Evolutionary conservation across 768 basidiomycete genomes (phyloP).

Genomic region (Mycena indigotica): DNA sequence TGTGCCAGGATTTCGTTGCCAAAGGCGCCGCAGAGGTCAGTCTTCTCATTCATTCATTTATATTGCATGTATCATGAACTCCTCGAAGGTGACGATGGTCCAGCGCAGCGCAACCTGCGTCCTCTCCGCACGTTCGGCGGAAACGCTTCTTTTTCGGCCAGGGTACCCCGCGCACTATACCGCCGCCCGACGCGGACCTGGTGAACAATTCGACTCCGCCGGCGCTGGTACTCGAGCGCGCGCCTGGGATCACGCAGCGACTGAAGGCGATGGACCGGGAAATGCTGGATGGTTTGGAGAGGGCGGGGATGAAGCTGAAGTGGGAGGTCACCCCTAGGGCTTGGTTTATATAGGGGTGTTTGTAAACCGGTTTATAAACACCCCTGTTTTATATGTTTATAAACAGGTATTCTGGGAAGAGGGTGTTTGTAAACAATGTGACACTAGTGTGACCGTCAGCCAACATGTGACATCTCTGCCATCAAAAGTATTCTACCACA

Average conservation of each 20-base stretch:
- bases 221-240: constrained; percentile 21
- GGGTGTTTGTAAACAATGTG: too few species aligned
- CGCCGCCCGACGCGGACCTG: constrained; percentile 18
- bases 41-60: neutral
- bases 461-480: too few species aligned
- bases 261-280: constrained; percentile 10
- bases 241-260: constrained; percentile 1
- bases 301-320: constrained; percentile 32
- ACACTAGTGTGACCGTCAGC: too few species aligned
- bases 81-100: constrained; percentile 16
- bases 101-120: constrained; percentile 21
- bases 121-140: neutral
- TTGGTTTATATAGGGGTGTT: too few species aligned
- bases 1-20: constrained; percentile 14
- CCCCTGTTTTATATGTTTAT: too few species aligned
- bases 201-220: constrained; percentile 20
- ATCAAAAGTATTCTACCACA: too few species aligned
- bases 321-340: constrained; percentile 17
- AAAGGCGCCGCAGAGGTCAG: constrained; percentile 15
- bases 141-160: neutral
- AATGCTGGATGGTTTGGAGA: constrained; percentile 23
- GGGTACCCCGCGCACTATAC: neutral
- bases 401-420: too few species aligned
- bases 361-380: too few species aligned
- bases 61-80: neutral